Conservation (phyloP, 1,284 basidiomycete species). For the Hemileia vastatrix region DNA sequence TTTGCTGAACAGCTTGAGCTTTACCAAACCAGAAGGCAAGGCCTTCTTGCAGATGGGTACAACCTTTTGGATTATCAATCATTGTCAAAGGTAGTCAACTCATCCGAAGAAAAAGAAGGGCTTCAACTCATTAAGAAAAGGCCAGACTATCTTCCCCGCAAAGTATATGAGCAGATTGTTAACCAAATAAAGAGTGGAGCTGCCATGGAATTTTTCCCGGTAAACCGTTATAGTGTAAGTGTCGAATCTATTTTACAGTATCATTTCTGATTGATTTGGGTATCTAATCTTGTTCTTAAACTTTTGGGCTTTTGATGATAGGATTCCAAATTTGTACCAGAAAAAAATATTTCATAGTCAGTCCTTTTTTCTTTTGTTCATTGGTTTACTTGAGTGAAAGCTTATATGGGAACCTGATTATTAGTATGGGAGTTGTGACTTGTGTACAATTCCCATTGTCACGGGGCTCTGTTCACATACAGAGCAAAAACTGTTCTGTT, state of each 20-base stretch:
- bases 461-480: constrained; percentile 17
- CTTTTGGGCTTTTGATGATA: not conserved
- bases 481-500: not conserved
- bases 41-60: constrained; percentile 5
- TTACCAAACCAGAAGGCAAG: constrained; percentile 3
- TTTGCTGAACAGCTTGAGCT: constrained; percentile 2
- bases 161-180: not conserved
- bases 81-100: constrained; percentile 1
- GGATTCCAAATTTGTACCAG: constrained; percentile 2
- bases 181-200: constrained; percentile 1
- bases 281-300: too few species aligned
- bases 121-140: constrained; percentile 1
- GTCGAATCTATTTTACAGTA: not conserved
- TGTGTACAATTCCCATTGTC: constrained; percentile 16
- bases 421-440: constrained; percentile 9
- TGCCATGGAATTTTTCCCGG: constrained; percentile 9
- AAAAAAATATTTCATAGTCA: constrained; percentile 10
- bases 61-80: constrained; percentile 11
- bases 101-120: constrained; percentile 8
- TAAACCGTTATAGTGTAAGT: too few species aligned
- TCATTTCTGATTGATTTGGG: not conserved
- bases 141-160: not conserved
- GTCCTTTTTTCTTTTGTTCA: not conserved
- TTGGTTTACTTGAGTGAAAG: not conserved
- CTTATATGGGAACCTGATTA: too few species aligned